Evolutionary conservation across 116 monocot species (phyloP), one percentile per base, ranked within the genome.

Genomic region (Papilionanthe hybrid): DNA sequence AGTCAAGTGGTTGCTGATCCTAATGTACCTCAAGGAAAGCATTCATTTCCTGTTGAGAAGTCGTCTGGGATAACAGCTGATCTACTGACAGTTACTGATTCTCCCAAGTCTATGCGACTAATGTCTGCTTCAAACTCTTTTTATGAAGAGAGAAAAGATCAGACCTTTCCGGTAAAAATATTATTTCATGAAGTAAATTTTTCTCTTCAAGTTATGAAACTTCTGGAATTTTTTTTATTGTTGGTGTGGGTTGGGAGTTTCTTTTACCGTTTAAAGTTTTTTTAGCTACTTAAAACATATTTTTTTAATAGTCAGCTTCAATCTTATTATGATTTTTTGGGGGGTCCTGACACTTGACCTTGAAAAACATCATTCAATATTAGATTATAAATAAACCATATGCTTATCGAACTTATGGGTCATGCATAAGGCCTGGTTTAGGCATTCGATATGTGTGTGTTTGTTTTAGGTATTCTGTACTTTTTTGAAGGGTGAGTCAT

Each of bases 151-250:
- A 75, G 75, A 72, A 63, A 12, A 48, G 80, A 77, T 69, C 17
- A 20, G 6, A n/a, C 30, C 49, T 79, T 22, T 18, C 81, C 27
- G 84, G 87, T 84, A 79, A 73, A 37, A 75, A 1, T 68, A 65
- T 22, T 60, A 13, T 84, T 45, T 23, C 44, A 37, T 63, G n/a
- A 65, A 23, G 27, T 23, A 65, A 23, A 9, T 65, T 23, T 65
- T 23, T n/a, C 65, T 53, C 65, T 0, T 65, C n/a, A 9, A 27
- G 12, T 65, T 6, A 65, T 11, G 9, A 65, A 13, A 23, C 65
- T 25, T 65, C 13, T n/a, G 65, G 9, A 65, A 65, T 65, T 65
- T 9, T n/a, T 27, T 25, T 65, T 22, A 65, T 23, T 7, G 1
- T 65, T 27, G 11, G 27, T 10, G 0, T 4, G 17, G 15, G 53